Evolutionary conservation across 2,329 filamentous ascomycete genomes (phyloP), one percentile per base, ranked within the genome.

Genomic region (Cladophialophora psammophila): DNA sequence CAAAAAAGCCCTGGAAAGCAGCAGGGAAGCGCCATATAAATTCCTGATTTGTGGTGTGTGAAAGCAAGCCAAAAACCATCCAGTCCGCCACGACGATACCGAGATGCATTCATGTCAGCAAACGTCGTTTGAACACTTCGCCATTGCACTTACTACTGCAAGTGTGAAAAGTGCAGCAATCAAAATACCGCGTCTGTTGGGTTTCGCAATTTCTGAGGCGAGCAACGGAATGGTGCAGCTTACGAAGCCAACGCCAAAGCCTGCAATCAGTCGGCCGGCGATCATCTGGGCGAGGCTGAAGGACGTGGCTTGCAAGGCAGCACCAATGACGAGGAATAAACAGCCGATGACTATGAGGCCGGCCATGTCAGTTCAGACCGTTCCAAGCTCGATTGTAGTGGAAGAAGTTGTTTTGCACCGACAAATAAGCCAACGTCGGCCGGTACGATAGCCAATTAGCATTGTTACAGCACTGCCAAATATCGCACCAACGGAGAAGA

Each of bases 161-260:
- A 20, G 45, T 5, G 40, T 45, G 20, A 60, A 60, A 2, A 60
- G 40, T 40, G 34, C 18, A 26, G 35, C 36, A 10, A 60, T 60
- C 18, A 60, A 10, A n/a, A 31, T 20, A 13, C 57, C 57, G 7
- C 57, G 57, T 13, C 40, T 20, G 45, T 60, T 42, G 36, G 57
- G 18, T 20, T 26, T 60, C 6, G 57, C 57, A 35, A 60, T 45
- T 36, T 60, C 57, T 10, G 57, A 20, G 9, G 31, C 9, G 18
- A 60, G 0, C 18, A 60, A 9, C 79, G 80, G 78, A 10, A 82
- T 74, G 4, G 83, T 78, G 81, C 85, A 84, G 13, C 80, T 80
- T 7, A 81, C 83, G 0, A 77, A 79, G 0, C 81, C 81, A n/a
- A 84, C 81, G 50, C 83, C 83, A 6, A 85, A 76, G 3, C 84